Percentiles rank a stretch among this genome's conserved stretches.
Conservation (phyloP, 306 rosid species). For the Arachis hypogaea region DNA sequence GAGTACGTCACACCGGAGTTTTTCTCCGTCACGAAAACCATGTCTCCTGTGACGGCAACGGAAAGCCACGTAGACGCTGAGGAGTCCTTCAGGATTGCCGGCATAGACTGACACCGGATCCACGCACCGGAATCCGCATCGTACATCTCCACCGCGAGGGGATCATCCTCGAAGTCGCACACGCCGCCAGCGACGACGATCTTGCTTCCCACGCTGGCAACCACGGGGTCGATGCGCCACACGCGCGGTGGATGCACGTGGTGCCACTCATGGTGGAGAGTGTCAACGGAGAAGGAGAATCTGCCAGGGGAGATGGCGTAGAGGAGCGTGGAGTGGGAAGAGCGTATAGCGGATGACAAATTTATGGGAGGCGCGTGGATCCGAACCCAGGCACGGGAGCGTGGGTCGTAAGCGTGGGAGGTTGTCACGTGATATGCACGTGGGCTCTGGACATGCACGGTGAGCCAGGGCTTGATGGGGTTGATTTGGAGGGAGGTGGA, state of each 20-base stretch:
- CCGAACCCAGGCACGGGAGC: slow-evolving; percentile 54
- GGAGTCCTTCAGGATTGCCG: slow-evolving; percentile 49
- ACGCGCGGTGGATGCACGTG: slow-evolving; percentile 38
- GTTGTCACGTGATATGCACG: slow-evolving; percentile 44
- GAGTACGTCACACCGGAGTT: slow-evolving; percentile 49
- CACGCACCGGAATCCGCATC: slow-evolving; percentile 39
- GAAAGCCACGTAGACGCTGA: slow-evolving; percentile 61
- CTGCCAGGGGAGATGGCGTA: slow-evolving; percentile 52
- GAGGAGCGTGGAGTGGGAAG: slow-evolving; percentile 65
- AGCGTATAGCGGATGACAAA: slow-evolving; percentile 44
- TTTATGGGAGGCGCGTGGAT: slow-evolving; percentile 39
- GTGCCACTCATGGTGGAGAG: slow-evolving; percentile 58
- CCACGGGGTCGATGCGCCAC: slow-evolving; percentile 67
- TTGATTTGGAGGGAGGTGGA: slow-evolving; percentile 56
- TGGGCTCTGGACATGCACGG: slow-evolving; percentile 49
- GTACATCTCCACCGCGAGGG: slow-evolving; percentile 61
- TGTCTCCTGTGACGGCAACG: slow-evolving; percentile 38
- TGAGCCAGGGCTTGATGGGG: slow-evolving; percentile 67
- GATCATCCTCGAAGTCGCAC: slow-evolving; percentile 62
- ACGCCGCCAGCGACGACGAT: slow-evolving; percentile 62
- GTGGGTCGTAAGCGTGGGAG: slow-evolving; percentile 69
- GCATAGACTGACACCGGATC: slow-evolving; percentile 55
- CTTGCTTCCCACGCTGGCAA: slow-evolving; percentile 42
- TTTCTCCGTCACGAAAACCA: slow-evolving; percentile 52
- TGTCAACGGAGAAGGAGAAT: slow-evolving; percentile 64